Evolutionary conservation across 2,329 filamentous ascomycete genomes (phyloP), one percentile per base, ranked within the genome.

Genomic region (Cladophialophora chaetospira): DNA sequence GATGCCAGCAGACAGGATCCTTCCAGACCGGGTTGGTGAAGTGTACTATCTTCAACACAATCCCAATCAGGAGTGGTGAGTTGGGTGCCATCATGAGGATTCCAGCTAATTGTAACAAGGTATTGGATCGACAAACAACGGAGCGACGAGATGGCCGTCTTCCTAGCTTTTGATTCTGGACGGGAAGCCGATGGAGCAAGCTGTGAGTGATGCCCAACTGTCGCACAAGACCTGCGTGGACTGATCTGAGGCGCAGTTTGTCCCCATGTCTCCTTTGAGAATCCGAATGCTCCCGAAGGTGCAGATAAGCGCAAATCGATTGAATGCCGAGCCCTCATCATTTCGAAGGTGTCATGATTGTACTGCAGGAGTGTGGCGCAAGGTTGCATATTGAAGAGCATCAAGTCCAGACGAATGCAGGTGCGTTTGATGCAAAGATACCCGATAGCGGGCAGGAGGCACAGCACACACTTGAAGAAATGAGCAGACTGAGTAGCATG

Each of bases 51-150:
- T 66, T 10, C 62, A 52, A 11, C 53, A 64, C 36, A 66, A 63
- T 33, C 57, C 57, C 19, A 55, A 61, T 2, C 67, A 68, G 28
- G 46, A 63, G 40, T 67, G 64, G 66, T 63, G 40, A 15, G 55
- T 17, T 11, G 8, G 11, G 26, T 52, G 21, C 11, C 10, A 8
- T 23, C 15, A 17, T 10, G 11, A 54, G 4, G 6, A 45, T 26
- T 5, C 42, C 25, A 23, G 17, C 31, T 46, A 33, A 45, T 11
- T 9, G 25, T 31, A 19, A 15, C 15, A 23, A 63, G 61, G 61
- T 68, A 57, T 52, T 69, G 65, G 65, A 52, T 68, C 4, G 53
- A 61, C 4, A 60, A 65, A 29, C 65, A 66, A 43, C 66, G 45
- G 2, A 51, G 53, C 2, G 40, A 49, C 0, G 67, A 69, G 31